Conservation (phyloP, 768 basidiomycete genomes). For the Boletus insuetus region DNA sequence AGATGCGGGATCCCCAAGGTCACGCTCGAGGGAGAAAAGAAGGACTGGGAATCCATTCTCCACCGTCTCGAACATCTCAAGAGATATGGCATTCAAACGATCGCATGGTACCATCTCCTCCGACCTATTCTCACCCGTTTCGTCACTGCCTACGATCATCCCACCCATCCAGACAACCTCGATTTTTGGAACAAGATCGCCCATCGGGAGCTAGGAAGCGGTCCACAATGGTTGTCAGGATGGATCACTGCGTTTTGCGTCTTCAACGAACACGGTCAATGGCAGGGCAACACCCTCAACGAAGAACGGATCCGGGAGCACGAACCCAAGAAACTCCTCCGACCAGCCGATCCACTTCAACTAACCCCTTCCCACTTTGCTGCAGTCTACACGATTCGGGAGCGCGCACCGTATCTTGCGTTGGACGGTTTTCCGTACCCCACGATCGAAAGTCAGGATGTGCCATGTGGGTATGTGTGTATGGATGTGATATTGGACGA, state of each 20-base stretch:
- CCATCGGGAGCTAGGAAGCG: slow-evolving; percentile 27
- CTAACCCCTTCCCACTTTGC: slow-evolving; percentile 26
- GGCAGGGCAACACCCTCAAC: slow-evolving; percentile 31
- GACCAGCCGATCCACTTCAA: slow-evolving; percentile 26
- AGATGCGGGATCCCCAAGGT: slow-evolving; percentile 44
- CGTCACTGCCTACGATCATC: slow-evolving; percentile 35
- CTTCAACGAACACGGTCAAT: slow-evolving; percentile 30
- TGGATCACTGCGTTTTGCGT: slow-evolving; percentile 41
- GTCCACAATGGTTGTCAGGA: slow-evolving; percentile 34
- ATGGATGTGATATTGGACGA: slow-evolving; percentile 31
- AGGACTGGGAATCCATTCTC: slow-evolving; percentile 40
- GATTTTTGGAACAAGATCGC: slow-evolving; percentile 40
- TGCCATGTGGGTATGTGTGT: slow-evolving; percentile 31
- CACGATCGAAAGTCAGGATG: slow-evolving; percentile 24
- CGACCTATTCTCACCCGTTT: slow-evolving; percentile 39
- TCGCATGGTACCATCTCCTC: slow-evolving; percentile 41
- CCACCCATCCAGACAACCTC: slow-evolving; percentile 27
- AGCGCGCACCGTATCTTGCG: slow-evolving; percentile 17
- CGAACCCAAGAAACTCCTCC: slow-evolving; percentile 32
- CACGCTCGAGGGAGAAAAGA: slow-evolving; percentile 40
- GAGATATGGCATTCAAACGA: slow-evolving; percentile 35
- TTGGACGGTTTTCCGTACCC: slow-evolving; percentile 31
- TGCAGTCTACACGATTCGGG: slow-evolving; percentile 24
- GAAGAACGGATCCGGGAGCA: slow-evolving; percentile 28
- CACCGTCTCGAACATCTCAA: slow-evolving; percentile 38